phyloP scores from a whole-genome alignment of 441 rosid genomes.

The Pelargonium fulgidum region DNA sequence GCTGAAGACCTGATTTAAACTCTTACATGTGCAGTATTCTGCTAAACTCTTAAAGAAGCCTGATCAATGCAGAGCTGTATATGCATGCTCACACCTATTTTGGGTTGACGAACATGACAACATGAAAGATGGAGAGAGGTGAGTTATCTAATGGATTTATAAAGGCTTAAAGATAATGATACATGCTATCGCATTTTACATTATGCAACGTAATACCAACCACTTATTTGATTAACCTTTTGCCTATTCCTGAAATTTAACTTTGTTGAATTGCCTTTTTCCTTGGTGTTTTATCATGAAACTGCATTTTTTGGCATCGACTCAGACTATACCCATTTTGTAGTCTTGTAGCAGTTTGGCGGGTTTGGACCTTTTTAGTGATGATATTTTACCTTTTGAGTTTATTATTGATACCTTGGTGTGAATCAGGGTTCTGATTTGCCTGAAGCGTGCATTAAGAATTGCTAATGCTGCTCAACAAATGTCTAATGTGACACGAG shows the following conservation, averaged over 20 bases:
- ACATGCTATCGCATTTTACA: neutral
- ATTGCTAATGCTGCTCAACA: slow-evolving; percentile 96
- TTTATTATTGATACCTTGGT: slow-evolving; percentile 1
- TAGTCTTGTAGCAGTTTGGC: neutral
- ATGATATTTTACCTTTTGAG: neutral
- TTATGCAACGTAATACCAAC: neutral
- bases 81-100: slow-evolving; percentile 87
- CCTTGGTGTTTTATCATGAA: neutral
- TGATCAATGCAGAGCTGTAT: slow-evolving; percentile 97
- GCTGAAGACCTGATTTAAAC: slow-evolving; percentile 23
- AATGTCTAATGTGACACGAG: slow-evolving; percentile 64
- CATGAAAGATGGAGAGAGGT: slow-evolving; percentile 95
- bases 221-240: neutral
- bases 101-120: slow-evolving; percentile 91
- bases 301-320: neutral
- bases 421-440: slow-evolving; percentile 61
- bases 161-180: neutral
- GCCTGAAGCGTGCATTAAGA: slow-evolving; percentile 90
- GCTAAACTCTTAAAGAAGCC: slow-evolving; percentile 97
- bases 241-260: neutral
- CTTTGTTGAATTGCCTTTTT: neutral
- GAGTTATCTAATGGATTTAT: slow-evolving; percentile 9
- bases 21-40: slow-evolving; percentile 65
- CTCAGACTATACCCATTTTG: neutral
- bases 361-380: neutral